Evolutionary conservation across 2,329 filamentous ascomycete genomes (phyloP).

Genomic region (Colletotrichum navitas): DNA sequence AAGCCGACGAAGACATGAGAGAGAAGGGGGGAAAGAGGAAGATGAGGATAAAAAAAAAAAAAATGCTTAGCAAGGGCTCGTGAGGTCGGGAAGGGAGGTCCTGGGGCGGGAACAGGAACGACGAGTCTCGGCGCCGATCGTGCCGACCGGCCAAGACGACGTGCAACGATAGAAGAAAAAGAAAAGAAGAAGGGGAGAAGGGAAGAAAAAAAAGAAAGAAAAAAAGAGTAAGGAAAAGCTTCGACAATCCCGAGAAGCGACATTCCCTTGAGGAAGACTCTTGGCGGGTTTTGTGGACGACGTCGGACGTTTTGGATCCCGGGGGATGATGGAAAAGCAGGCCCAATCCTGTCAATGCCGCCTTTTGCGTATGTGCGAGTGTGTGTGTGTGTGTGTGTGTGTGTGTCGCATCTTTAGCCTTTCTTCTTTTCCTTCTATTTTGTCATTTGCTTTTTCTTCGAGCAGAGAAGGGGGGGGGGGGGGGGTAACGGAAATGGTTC

Average conservation of each 20-base stretch:
- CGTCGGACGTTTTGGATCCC: constrained; percentile 1
- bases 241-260: not conserved
- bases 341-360: not conserved
- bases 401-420: not conserved
- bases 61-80: not conserved
- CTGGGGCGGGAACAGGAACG: not conserved
- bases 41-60: not conserved
- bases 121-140: constrained; percentile 6
- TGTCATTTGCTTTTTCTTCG: not conserved
- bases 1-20: not conserved
- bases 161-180: not conserved
- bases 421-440: not conserved
- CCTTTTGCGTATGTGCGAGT: not conserved
- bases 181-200: too few relatives aligned
- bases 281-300: constrained; percentile 14
- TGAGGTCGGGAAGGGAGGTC: not conserved
- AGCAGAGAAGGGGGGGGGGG: not conserved
- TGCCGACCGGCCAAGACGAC: not conserved
- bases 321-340: not conserved
- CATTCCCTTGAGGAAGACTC: not conserved
- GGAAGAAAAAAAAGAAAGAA: too few relatives aligned
- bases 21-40: not conserved
- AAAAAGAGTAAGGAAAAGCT: not conserved
- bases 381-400: too few relatives aligned
- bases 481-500: not conserved